Conservation (phyloP, 441 rosid genomes). For the Daphne laureola region DNA sequence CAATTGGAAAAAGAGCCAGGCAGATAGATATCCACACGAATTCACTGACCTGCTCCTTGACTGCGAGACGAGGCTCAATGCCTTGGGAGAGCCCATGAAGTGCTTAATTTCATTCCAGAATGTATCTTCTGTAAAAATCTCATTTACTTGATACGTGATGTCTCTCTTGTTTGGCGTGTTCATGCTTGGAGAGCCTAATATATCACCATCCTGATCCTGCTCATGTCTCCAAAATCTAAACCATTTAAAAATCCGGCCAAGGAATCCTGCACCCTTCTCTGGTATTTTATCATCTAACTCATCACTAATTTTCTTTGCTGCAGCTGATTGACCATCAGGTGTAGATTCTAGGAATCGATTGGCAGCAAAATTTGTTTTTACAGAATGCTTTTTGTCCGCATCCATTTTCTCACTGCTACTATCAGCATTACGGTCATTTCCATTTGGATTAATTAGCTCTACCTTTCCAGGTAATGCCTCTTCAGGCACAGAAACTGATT, state of each 20-base stretch:
- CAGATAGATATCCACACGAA: conserved; percentile 1
- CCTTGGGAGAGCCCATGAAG: conserved; percentile 46
- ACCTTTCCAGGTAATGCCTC: conserved; percentile 25
- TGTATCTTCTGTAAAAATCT: conserved; percentile 30
- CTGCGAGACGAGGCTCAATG: conserved; percentile 33
- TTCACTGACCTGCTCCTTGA: conserved; percentile 61
- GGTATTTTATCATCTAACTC: conserved; percentile 19
- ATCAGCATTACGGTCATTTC: conserved; percentile 9
- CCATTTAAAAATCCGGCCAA: conserved; percentile 29
- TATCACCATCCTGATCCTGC: conserved; percentile 16
- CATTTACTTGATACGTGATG: conserved; percentile 18
- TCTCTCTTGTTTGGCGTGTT: conserved; percentile 20
- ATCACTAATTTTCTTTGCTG: conserved; percentile 19
- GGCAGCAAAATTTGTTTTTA: conserved; percentile 5
- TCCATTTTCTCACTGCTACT: conserved; percentile 10
- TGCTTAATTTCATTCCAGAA: conserved; percentile 59
- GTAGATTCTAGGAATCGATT: conserved; percentile 12
- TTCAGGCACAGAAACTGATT: conserved; percentile 24
- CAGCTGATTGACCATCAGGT: conserved; percentile 17
- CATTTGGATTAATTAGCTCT: conserved; percentile 12
- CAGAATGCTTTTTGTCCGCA: background rate
- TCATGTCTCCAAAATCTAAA: conserved; percentile 25
- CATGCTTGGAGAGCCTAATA: conserved; percentile 21
- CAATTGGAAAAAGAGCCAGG: background rate
- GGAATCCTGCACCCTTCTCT: conserved; percentile 19